These are phyloP conservation scores for Fusarium torulosum DNA, from an alignment of 2,329 filamentous ascomycete species.

Conservation along the genomic window DNA sequence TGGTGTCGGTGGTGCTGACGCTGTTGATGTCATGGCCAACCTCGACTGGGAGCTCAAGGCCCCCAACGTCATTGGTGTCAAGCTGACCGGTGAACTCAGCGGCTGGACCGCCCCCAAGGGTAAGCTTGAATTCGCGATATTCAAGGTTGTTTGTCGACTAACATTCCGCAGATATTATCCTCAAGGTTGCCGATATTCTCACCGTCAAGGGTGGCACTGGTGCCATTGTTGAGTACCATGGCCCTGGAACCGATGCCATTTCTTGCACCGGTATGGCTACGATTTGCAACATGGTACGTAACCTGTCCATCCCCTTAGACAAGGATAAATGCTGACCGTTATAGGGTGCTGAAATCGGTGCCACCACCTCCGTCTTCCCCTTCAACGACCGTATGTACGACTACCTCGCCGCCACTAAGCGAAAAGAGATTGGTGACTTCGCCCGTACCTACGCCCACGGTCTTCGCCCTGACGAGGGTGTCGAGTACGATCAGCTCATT, in stretches of 20 bases:
- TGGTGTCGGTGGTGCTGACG: constrained; percentile 97
- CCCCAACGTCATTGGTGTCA: constrained; percentile 96
- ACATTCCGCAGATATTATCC: constrained; percentile 80
- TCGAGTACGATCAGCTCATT: constrained; percentile 90
- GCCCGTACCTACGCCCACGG: constrained; percentile 86
- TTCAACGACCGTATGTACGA: constrained; percentile 99
- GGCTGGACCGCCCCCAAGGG: constrained; percentile 96
- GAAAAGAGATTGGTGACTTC: constrained; percentile 90
- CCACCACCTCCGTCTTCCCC: constrained; percentile 94
- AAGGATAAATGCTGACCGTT: constrained; percentile 29
- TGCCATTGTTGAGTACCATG: constrained; percentile 80
- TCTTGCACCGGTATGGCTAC: constrained; percentile 90
- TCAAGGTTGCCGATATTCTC: constrained; percentile 95
- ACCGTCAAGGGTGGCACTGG: constrained; percentile 99
- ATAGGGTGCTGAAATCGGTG: constrained; percentile 75
- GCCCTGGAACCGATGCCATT: constrained; percentile 74
- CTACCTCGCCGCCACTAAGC: constrained; percentile 93
- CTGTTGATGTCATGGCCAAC: constrained; percentile 97
- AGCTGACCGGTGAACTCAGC: constrained; percentile 87
- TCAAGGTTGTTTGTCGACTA: constrained; percentile 1
- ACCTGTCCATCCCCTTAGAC: constrained; percentile 13
- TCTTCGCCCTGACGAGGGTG: constrained; percentile 87
- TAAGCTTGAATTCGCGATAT: constrained; percentile 55
- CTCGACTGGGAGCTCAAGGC: constrained; percentile 99
- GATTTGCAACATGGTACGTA: constrained; percentile 75